Base-by-base conservation (phyloP, 2,329 filamentous ascomycete species). In the Pseudonectria foliicola region DNA sequence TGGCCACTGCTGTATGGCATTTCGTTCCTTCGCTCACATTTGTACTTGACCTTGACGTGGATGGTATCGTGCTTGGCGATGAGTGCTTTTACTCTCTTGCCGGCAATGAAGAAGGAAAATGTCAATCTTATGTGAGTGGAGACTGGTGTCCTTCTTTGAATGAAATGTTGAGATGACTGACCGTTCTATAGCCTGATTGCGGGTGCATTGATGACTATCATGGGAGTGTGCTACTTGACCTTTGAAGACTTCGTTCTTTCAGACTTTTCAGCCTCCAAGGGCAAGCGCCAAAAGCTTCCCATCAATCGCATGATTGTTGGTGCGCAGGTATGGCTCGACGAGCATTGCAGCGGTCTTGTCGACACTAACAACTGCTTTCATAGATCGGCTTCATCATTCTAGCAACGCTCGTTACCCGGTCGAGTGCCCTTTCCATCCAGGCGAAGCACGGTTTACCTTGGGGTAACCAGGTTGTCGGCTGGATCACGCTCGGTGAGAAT, bases 21-120 rank as follows among this genome's bases (percentile, higher is more conserved):
- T 16, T 68, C 69, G 0, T 96, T 98, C 51, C 46, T 95, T 7
- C 70, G 64, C 34, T 63, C 73, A 16, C 82, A 96, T 53, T 54
- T 66, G 10, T 54, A 73, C 4, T 70, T 94, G 3, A 75, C 76
- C 34, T 61, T 67, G 0, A 77, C 78, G 1, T 98, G 92, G 92
- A 70, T 74, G 7, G 50, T 81, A 25, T 84, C 85, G 4, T 95
- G 89, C 59, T 47, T 81, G 2, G 64, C 80, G 4, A 95, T 96
- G 88, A 92, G 90, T 56, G 73, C 75, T 3, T 98, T 98, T 54
- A 98, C 92, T 0, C 62, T 96, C 11, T 68, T 98, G 2, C 84
- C 86, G 2, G 92, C 86, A 3, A 81, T 85, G 60, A 98, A 96
- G 60, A 66, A 77, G 1, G 93, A 98, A 55, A 77, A 83, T 48